These are phyloP conservation scores for Vanrija pseudolonga DNA, from an alignment of 1,284 basidiomycete genomes.

Conservation along the genomic window DNA sequence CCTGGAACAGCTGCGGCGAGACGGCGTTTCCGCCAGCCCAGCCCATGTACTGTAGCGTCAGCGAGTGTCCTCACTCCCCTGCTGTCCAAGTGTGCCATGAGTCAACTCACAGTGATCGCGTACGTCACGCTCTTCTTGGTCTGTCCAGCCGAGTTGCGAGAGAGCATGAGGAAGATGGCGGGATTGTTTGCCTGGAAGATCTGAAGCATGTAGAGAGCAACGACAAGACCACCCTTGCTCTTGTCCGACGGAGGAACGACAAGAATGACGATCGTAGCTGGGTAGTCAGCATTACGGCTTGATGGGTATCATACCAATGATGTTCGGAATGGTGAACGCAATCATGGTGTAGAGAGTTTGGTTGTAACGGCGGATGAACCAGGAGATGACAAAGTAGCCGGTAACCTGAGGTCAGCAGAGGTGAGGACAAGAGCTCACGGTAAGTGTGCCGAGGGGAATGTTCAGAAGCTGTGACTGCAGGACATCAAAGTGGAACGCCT, in stretches of 20 bases:
- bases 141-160: conserved; percentile 20
- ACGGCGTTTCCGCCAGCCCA: conserved; percentile 38
- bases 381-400: conserved; percentile 12
- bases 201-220: conserved; percentile 18
- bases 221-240: conserved; percentile 12
- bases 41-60: conserved; percentile 15
- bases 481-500: conserved; percentile 21
- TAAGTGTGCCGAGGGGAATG: conserved; percentile 21
- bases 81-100: too few species aligned
- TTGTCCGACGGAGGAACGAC: conserved; percentile 7
- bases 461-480: conserved; percentile 19
- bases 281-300: background rate
- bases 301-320: background rate
- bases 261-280: conserved; percentile 16
- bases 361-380: conserved; percentile 3
- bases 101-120: conserved; percentile 11
- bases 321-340: conserved; percentile 11
- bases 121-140: conserved; percentile 18
- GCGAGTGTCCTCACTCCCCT: background rate
- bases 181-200: conserved; percentile 9
- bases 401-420: background rate
- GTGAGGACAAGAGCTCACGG: background rate
- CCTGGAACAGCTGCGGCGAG: conserved; percentile 33
- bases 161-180: conserved; percentile 15
- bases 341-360: conserved; percentile 6